Percentiles rank a stretch among this genome's conserved stretches.
Evolutionary conservation across 2,329 filamentous ascomycete genomes (phyloP).

Genomic region (Fusarium sp.): DNA sequence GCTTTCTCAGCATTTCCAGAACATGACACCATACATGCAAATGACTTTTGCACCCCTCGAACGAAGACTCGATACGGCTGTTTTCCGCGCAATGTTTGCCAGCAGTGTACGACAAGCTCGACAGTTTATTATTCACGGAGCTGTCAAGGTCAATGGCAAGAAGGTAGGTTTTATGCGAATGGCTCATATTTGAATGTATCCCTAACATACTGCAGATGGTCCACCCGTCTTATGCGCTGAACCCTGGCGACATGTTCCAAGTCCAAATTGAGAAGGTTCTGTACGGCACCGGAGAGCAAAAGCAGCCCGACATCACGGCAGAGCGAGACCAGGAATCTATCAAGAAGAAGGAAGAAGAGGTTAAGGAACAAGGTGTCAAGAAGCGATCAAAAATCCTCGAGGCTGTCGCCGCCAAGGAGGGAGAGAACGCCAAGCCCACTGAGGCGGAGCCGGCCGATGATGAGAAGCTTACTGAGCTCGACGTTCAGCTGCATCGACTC

Average conservation of each 20-base stretch:
- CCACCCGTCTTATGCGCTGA: constrained; percentile 92
- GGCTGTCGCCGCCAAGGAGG: constrained; percentile 41
- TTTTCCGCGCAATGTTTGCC: constrained; percentile 94
- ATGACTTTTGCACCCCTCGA: constrained; percentile 96
- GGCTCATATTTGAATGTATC: background rate
- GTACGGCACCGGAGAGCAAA: constrained; percentile 85
- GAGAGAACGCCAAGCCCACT: constrained; percentile 36
- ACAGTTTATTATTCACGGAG: constrained; percentile 93
- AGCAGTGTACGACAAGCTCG: constrained; percentile 93
- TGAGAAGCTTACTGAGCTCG: constrained; percentile 43
- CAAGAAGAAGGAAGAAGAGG: constrained; percentile 49
- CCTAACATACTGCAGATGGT: constrained; percentile 75
- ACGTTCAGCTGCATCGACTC: constrained; percentile 45
- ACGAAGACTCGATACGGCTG: constrained; percentile 90
- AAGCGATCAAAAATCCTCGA: constrained; percentile 37
- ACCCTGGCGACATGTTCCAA: constrained; percentile 98
- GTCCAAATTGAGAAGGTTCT: constrained; percentile 92
- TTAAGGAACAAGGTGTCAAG: constrained; percentile 43
- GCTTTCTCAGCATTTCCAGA: constrained; percentile 52
- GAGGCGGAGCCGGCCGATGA: constrained; percentile 42
- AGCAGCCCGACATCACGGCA: constrained; percentile 58
- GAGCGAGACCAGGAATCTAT: constrained; percentile 48
- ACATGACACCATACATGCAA: constrained; percentile 89
- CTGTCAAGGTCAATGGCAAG: constrained; percentile 96
- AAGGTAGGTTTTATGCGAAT: constrained; percentile 72